These are phyloP conservation scores for Penicillium coprophilum DNA, from an alignment of 495 filamentous ascomycete genomes.

Conservation along the genomic window DNA sequence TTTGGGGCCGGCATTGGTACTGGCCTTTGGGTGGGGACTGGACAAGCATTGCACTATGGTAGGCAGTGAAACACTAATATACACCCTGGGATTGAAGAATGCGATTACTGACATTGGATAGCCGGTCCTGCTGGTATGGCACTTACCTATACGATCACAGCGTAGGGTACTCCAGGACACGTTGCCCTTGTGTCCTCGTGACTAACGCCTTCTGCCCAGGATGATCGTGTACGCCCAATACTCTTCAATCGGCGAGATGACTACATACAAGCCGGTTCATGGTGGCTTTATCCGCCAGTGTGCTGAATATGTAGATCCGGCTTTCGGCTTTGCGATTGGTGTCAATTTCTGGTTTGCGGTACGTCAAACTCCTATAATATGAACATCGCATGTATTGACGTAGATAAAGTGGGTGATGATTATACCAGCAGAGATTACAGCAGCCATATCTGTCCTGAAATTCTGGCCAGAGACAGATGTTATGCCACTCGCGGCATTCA, in stretches of 20 bases:
- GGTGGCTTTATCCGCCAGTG: slow-evolving; percentile 35
- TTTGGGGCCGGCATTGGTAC: slow-evolving; percentile 35
- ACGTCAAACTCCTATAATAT: not conserved
- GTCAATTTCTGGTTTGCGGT: slow-evolving; percentile 37
- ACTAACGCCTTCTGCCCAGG: slow-evolving; percentile 11
- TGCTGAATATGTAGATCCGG: slow-evolving; percentile 31
- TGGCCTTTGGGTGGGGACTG: slow-evolving; percentile 30
- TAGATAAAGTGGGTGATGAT: slow-evolving; percentile 31
- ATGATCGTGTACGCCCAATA: slow-evolving; percentile 33
- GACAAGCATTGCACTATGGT: slow-evolving; percentile 31
- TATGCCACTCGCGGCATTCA: slow-evolving; percentile 29
- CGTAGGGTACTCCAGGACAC: slow-evolving; percentile 18
- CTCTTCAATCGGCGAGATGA: slow-evolving; percentile 34
- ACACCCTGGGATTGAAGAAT: not conserved
- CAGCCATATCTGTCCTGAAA: slow-evolving; percentile 28
- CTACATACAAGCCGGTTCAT: slow-evolving; percentile 32
- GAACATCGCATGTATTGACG: not conserved
- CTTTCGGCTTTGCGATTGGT: slow-evolving; percentile 33
- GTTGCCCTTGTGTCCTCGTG: not conserved
- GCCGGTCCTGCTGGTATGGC: slow-evolving; percentile 32
- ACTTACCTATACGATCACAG: slow-evolving; percentile 29
- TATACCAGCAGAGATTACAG: slow-evolving; percentile 34
- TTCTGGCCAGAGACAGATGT: slow-evolving; percentile 30
- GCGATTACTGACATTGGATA: slow-evolving; percentile 8
- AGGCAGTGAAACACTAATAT: not conserved